Percentiles rank a stretch among this genome's conserved stretches.
Evolutionary conservation across 2,329 filamentous ascomycete genomes (phyloP).

Genomic region (Botrytis aclada): DNA sequence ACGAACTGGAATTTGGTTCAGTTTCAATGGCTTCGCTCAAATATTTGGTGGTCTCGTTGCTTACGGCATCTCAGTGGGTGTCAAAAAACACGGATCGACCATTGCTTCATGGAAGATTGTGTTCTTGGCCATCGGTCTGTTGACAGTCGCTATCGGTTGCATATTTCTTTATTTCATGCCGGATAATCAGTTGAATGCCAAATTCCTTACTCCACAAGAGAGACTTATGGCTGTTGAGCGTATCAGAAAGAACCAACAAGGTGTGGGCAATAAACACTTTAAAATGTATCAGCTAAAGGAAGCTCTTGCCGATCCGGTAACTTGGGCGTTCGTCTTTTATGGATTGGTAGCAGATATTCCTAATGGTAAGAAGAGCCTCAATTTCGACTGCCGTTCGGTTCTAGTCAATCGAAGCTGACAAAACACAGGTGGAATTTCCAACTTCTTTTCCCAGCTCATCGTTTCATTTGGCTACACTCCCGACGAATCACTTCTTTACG

Average conservation of each 20-base stretch:
- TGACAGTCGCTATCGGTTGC: slow-evolving; percentile 43
- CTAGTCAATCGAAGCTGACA: not conserved
- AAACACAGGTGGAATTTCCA: slow-evolving; percentile 49
- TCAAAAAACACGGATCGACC: slow-evolving; percentile 48
- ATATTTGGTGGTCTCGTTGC: slow-evolving; percentile 61
- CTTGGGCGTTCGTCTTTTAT: slow-evolving; percentile 44
- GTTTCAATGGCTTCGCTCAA: slow-evolving; percentile 62
- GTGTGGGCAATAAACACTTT: slow-evolving; percentile 53
- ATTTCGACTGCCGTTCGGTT: not conserved
- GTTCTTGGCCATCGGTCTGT: slow-evolving; percentile 47
- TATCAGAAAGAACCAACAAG: slow-evolving; percentile 56
- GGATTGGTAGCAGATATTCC: slow-evolving; percentile 40
- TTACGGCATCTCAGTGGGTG: slow-evolving; percentile 58
- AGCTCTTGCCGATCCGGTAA: slow-evolving; percentile 39
- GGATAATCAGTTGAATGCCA: slow-evolving; percentile 45
- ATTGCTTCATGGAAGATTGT: slow-evolving; percentile 60
- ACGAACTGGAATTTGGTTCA: slow-evolving; percentile 65
- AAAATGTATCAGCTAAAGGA: slow-evolving; percentile 52
- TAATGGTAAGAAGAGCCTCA: slow-evolving; percentile 29
- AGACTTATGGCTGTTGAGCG: slow-evolving; percentile 45
- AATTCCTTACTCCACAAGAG: slow-evolving; percentile 45
- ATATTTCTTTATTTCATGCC: slow-evolving; percentile 46
- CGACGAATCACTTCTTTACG: slow-evolving; percentile 35
- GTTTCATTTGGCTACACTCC: slow-evolving; percentile 43
- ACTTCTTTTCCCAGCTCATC: slow-evolving; percentile 59